These are phyloP conservation scores for Backusella mclennaniae DNA, from an alignment of 192 early-diverging fungal species.

Conservation along the genomic window DNA sequence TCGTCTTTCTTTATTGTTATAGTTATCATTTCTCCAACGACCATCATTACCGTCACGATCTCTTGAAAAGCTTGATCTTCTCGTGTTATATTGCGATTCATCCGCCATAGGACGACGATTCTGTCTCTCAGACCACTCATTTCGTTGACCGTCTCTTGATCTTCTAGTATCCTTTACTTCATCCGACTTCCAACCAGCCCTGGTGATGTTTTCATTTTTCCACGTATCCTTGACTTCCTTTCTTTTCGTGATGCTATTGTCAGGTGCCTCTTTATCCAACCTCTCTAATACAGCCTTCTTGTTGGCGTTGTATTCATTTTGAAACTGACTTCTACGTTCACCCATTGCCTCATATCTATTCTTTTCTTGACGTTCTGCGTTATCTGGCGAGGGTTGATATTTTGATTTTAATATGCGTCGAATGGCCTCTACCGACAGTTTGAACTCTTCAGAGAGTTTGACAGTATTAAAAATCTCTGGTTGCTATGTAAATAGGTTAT, in stretches of 20 bases:
- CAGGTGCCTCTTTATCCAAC: not conserved
- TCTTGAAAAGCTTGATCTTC: not conserved
- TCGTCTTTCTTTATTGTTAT: not conserved
- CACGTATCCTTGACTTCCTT: not conserved
- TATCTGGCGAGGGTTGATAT: constrained; percentile 34
- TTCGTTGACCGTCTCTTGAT: not conserved
- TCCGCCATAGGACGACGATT: not conserved
- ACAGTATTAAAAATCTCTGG: constrained; percentile 45
- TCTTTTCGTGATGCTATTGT: not conserved
- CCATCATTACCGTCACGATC: not conserved
- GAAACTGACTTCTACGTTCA: constrained; percentile 12
- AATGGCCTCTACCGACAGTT: constrained; percentile 49
- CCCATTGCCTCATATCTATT: constrained; percentile 41
- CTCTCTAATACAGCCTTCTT: not conserved
- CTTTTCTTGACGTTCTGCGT: constrained; percentile 37
- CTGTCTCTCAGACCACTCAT: not conserved
- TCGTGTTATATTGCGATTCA: not conserved
- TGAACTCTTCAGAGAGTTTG: constrained; percentile 48
- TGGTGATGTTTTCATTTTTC: not conserved
- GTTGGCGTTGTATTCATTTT: not conserved
- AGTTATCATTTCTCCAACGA: not conserved
- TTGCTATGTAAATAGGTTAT: constrained; percentile 22
- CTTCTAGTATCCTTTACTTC: not conserved
- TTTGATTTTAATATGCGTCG: constrained; percentile 53
- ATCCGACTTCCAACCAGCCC: not conserved